These are phyloP conservation scores for Penicillium hordei DNA, from an alignment of 2,329 filamentous ascomycete genomes.

Conservation along the genomic window DNA sequence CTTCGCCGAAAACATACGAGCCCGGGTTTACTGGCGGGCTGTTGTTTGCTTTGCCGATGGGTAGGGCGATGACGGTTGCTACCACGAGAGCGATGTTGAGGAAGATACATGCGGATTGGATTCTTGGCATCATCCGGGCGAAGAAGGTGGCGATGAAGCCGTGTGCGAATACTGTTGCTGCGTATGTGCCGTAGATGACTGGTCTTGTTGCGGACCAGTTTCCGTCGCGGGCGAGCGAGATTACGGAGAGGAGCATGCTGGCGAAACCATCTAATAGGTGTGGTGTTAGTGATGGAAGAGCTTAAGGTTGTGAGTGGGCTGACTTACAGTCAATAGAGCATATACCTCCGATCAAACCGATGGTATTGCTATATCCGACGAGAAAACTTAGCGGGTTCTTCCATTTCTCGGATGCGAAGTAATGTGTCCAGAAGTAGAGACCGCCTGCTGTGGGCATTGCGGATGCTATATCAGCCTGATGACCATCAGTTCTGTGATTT, in stretches of 20 bases:
- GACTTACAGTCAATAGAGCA: slow-evolving; percentile 60
- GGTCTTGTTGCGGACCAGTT: slow-evolving; percentile 55
- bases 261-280: slow-evolving; percentile 14
- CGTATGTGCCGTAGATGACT: slow-evolving; percentile 57
- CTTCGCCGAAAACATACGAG: slow-evolving; percentile 52
- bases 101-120: slow-evolving; percentile 55
- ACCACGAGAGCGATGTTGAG: slow-evolving; percentile 56
- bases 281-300: not conserved
- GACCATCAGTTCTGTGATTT: not conserved
- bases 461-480: slow-evolving; percentile 51
- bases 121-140: slow-evolving; percentile 56
- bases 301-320: not conserved
- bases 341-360: slow-evolving; percentile 61
- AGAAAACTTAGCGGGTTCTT: slow-evolving; percentile 60
- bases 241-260: slow-evolving; percentile 56
- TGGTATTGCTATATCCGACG: slow-evolving; percentile 62
- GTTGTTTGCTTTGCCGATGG: slow-evolving; percentile 43
- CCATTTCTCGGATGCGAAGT: slow-evolving; percentile 56
- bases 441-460: slow-evolving; percentile 61
- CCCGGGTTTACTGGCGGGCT: slow-evolving; percentile 17
- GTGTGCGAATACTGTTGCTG: slow-evolving; percentile 54
- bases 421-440: slow-evolving; percentile 61
- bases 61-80: slow-evolving; percentile 55
- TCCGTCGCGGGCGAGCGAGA: slow-evolving; percentile 56
- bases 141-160: slow-evolving; percentile 54